Base-by-base conservation (phyloP, 495 filamentous ascomycete genomes). In the Aspergillus steynii region DNA sequence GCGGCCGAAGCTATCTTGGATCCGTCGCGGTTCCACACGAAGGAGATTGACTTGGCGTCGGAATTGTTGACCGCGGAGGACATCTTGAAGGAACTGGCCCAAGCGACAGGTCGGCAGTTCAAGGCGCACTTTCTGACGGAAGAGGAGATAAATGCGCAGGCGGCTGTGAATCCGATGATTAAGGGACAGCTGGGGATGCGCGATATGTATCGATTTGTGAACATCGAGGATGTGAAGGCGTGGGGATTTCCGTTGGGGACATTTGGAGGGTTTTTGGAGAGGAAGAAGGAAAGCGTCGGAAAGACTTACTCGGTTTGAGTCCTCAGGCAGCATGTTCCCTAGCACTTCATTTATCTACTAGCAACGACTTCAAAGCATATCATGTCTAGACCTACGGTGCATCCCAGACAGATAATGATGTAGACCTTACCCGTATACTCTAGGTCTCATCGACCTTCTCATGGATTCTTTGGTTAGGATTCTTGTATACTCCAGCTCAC, bases 1-100 rank as follows among this genome's bases (percentile, higher is more conserved):
- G 75, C 68, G 0, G 70, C 73, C 0, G 77, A 78, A 1, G 79
- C 76, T 0, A 70, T 84, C 14, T 34, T 71, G 12, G 67, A 81
- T 10, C 79, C 77, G 0, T 64, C 28, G 6, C 65, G 60, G 37
- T 84, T 80, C 51, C 51, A 75, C 48, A 65, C 64, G 7, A 50
- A 77, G 60, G 69, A 64, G 15, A 68, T 85, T 12, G 67, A 68
- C 27, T 31, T 84, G 14, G 76, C 65, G 5, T 73, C 76, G 1
- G 71, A 85, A 62, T 51, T 69, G 26, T 34, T 77, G 50, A 64
- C 59, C 0, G 52, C 74, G 0, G 72, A 76, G 2, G 56, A 74
- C 5, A 50, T 80, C 0, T 48, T 81, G 45, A 46, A 65, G 42
- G 34, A 63, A 20, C 32, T 85, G 12, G 67, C 65, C 4, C 49